These are phyloP conservation scores for Fusarium mundagurra DNA, from an alignment of 2,329 filamentous ascomycete genomes.

Conservation along the genomic window DNA sequence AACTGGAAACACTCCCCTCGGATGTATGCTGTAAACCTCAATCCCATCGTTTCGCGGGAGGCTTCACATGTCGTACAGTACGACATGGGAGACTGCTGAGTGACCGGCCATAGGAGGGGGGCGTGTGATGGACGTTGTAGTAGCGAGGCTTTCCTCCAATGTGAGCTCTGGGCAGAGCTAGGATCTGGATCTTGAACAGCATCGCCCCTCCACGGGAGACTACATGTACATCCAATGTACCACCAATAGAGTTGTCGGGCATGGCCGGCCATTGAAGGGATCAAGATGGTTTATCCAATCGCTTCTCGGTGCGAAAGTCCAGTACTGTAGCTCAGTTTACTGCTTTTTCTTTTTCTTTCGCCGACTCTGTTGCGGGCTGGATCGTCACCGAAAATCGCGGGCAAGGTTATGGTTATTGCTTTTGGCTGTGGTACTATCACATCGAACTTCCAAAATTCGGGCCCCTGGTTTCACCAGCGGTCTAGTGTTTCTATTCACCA, in stretches of 20 bases:
- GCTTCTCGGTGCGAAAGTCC: background rate
- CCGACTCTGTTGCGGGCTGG: conserved; percentile 8
- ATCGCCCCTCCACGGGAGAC: conserved; percentile 37
- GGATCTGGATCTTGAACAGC: conserved; percentile 41
- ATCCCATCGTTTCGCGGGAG: conserved; percentile 25
- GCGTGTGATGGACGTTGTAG: background rate
- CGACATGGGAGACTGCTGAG: conserved; percentile 13
- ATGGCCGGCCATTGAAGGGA: conserved; percentile 28
- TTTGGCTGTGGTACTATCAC: background rate
- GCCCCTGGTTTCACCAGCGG: conserved; percentile 20
- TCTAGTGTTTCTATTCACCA: conserved; percentile 4
- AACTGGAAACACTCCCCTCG: conserved; percentile 41
- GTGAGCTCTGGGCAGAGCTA: conserved; percentile 26
- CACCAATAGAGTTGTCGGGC: conserved; percentile 33
- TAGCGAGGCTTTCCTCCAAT: conserved; percentile 23
- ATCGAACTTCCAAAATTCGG: background rate
- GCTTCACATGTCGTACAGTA: conserved; percentile 19
- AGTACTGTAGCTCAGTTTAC: background rate
- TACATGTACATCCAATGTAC: conserved; percentile 30
- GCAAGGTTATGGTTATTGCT: background rate
- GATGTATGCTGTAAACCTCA: conserved; percentile 7
- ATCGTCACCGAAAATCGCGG: background rate
- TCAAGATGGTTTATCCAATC: conserved; percentile 8
- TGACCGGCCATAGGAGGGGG: conserved; percentile 5
- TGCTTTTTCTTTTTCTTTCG: conserved; percentile 30